Conservation (phyloP, 768 basidiomycete genomes). For the Suillus decipiens region DNA sequence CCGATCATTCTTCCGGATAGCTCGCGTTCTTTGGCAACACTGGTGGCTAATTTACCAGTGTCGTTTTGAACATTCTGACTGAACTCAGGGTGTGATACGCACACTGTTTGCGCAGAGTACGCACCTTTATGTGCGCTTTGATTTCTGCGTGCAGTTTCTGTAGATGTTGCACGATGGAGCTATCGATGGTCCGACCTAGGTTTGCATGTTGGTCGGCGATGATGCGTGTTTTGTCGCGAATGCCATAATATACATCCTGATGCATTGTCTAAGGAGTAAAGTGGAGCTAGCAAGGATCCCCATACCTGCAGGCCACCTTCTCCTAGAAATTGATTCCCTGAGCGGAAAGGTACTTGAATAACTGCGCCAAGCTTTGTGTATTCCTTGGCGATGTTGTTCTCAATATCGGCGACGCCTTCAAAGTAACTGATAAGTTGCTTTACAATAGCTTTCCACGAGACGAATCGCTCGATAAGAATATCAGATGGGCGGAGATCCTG, state of each 20-base stretch:
- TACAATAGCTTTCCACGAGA: slow-evolving; percentile 95
- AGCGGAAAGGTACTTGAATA: slow-evolving; percentile 94
- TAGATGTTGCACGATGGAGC: slow-evolving; percentile 95
- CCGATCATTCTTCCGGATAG: slow-evolving; percentile 81
- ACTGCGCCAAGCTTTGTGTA: slow-evolving; percentile 92
- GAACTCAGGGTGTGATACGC: background rate
- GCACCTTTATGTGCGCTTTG: slow-evolving; percentile 94
- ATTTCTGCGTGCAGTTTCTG: slow-evolving; percentile 94
- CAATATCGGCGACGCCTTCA: slow-evolving; percentile 83
- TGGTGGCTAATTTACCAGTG: slow-evolving; percentile 87
- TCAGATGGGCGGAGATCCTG: slow-evolving; percentile 92
- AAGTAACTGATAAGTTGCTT: slow-evolving; percentile 96
- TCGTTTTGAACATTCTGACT: slow-evolving; percentile 89
- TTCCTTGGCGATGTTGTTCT: slow-evolving; percentile 93
- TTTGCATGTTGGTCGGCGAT: slow-evolving; percentile 98
- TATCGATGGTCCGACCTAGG: slow-evolving; percentile 93
- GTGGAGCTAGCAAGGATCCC: slow-evolving; percentile 7
- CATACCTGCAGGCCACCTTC: slow-evolving; percentile 89
- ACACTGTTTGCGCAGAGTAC: slow-evolving; percentile 11
- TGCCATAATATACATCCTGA: slow-evolving; percentile 88
- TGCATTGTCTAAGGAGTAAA: background rate
- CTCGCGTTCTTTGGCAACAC: slow-evolving; percentile 93
- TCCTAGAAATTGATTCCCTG: slow-evolving; percentile 98
- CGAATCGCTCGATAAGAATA: slow-evolving; percentile 93
- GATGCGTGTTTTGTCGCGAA: slow-evolving; percentile 89